phyloP scores from a whole-genome alignment of 495 filamentous ascomycete genomes.

The Talaromyces proteolyticus region DNA sequence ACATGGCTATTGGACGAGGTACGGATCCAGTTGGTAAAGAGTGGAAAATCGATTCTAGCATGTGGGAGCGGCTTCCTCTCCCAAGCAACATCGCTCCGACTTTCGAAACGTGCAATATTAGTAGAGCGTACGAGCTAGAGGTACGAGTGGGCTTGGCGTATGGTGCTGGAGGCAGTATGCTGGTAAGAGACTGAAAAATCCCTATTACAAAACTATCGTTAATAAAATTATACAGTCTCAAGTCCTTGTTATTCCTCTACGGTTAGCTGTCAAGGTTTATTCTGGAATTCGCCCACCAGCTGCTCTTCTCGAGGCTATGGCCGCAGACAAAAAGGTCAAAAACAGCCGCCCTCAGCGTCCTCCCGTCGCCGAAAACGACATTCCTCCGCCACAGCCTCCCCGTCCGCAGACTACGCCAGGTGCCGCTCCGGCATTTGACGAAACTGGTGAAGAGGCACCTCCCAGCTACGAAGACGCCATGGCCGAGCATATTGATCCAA shows the following conservation, averaged over 20 bases:
- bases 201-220: constrained; percentile 1
- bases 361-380: constrained; percentile 17
- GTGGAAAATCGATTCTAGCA: constrained; percentile 51
- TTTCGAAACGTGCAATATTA: constrained; percentile 86
- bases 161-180: constrained; percentile 40
- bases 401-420: constrained; percentile 17
- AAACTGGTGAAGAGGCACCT: constrained; percentile 53
- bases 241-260: constrained; percentile 65
- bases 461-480: constrained; percentile 92
- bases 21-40: constrained; percentile 59
- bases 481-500: constrained; percentile 64
- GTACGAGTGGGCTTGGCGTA: constrained; percentile 69
- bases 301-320: constrained; percentile 66
- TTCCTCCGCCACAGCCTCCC: constrained; percentile 28
- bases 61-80: constrained; percentile 66
- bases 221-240: constrained; percentile 47
- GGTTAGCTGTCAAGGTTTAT: constrained; percentile 73
- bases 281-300: constrained; percentile 86
- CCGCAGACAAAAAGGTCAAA: constrained; percentile 26
- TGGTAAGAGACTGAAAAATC: constrained; percentile 34
- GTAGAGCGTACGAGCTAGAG: constrained; percentile 75
- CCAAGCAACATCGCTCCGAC: constrained; percentile 81
- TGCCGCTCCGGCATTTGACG: constrained; percentile 12
- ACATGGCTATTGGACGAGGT: constrained; percentile 52
- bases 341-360: constrained; percentile 14